Evolutionary conservation across 108 stramenopile genomes (phyloP).

Genomic region (Cyclotella atomus): DNA sequence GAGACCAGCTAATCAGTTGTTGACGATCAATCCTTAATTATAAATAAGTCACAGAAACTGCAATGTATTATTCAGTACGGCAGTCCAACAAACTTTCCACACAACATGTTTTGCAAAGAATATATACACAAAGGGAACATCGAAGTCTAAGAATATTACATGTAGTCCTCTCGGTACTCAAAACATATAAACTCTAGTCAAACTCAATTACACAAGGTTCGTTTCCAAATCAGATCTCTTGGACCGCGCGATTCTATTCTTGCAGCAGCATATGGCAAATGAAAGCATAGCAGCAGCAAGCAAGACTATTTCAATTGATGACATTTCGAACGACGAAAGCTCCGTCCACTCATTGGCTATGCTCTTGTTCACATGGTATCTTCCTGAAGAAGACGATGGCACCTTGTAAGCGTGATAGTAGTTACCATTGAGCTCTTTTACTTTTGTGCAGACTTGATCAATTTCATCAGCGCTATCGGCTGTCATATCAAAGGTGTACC

Average conservation of each 20-base stretch:
- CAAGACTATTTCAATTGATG: neutral
- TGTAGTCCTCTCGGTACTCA: neutral
- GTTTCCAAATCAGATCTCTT: neutral
- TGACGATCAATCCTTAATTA: too few species aligned
- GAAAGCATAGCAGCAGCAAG: neutral
- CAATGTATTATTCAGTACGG: too few species aligned
- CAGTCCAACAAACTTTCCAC: too few species aligned
- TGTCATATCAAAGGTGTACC: slow-evolving; percentile 37
- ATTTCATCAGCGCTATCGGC: slow-evolving; percentile 25
- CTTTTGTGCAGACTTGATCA: slow-evolving; percentile 29
- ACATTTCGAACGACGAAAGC: slow-evolving; percentile 7
- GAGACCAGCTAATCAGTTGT: too few species aligned
- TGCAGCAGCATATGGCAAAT: neutral
- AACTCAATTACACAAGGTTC: neutral
- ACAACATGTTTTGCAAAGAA: too few species aligned
- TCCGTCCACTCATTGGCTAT: neutral
- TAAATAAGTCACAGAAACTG: too few species aligned
- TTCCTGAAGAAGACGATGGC: slow-evolving; percentile 15
- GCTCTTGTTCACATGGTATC: slow-evolving; percentile 5
- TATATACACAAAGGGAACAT: too few species aligned
- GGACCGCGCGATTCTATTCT: neutral
- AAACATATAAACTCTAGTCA: neutral
- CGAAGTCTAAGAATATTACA: too few species aligned
- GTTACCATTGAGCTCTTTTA: slow-evolving; percentile 24
- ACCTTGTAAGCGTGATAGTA: slow-evolving; percentile 26